These are phyloP conservation scores for Aspergillus wentii DNA, from an alignment of 495 filamentous ascomycete species.

Conservation along the genomic window DNA sequence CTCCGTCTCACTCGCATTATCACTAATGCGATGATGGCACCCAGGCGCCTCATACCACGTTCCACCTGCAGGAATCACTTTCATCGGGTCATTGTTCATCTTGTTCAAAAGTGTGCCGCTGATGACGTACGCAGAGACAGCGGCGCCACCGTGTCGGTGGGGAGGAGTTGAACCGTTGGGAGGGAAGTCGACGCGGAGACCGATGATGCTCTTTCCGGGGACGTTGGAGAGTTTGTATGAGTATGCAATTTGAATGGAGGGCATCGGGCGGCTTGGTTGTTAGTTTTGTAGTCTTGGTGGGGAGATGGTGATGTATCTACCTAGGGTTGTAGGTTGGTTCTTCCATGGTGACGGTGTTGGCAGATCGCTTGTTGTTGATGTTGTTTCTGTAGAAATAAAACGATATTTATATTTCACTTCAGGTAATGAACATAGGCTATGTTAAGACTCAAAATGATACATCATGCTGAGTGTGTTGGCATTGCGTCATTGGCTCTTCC, in stretches of 20 bases:
- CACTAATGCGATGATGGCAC: constrained; percentile 33
- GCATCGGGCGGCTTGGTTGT: constrained; percentile 9
- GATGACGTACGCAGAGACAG: constrained; percentile 23
- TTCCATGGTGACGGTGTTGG: constrained; percentile 1
- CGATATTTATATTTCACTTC: too few species aligned
- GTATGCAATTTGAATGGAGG: constrained; percentile 22
- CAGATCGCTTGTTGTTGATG: too few species aligned
- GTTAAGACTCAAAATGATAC: too few species aligned
- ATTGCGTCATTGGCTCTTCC: too few species aligned
- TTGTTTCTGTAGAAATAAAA: too few species aligned
- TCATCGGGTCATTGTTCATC: constrained; percentile 32
- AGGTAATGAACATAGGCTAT: too few species aligned
- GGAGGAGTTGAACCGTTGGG: constrained; percentile 32
- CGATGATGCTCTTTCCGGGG: constrained; percentile 31
- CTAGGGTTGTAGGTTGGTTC: constrained; percentile 5
- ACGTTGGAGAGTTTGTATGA: constrained; percentile 25
- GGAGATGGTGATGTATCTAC: not conserved
- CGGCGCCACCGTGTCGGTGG: constrained; percentile 37
- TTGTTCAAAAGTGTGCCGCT: constrained; percentile 26
- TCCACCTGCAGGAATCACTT: constrained; percentile 16
- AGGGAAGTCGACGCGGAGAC: constrained; percentile 21
- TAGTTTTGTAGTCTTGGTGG: too few species aligned
- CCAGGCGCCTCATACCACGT: constrained; percentile 36
- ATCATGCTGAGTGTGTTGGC: too few species aligned
- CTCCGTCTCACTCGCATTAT: constrained; percentile 26